These are phyloP conservation scores for Thelonectria blattea DNA, from an alignment of 2,329 filamentous ascomycete genomes.

Conservation along the genomic window DNA sequence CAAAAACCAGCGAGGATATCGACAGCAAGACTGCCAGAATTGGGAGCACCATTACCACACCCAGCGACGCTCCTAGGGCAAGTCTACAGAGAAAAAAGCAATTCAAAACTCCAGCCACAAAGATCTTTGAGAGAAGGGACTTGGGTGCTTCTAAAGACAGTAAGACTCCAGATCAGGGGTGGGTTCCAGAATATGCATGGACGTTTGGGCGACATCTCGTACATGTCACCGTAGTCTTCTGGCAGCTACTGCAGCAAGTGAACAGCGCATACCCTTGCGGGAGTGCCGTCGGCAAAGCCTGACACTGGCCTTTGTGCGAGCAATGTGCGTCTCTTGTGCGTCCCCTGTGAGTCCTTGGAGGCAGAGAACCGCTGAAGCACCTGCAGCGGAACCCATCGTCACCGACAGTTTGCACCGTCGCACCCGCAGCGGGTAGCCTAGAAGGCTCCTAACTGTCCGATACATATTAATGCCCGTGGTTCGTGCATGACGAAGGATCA, in stretches of 20 bases:
- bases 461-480: background rate
- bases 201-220: conserved; percentile 17
- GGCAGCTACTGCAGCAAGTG: conserved; percentile 15
- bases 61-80: background rate
- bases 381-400: background rate
- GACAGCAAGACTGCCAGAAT: conserved; percentile 13
- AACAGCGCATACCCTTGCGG: conserved; percentile 8
- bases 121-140: background rate
- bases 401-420: conserved; percentile 1
- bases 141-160: conserved; percentile 18
- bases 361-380: background rate
- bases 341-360: background rate
- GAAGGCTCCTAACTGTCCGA: background rate
- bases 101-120: background rate
- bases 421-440: background rate
- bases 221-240: background rate
- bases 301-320: background rate
- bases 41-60: conserved; percentile 12
- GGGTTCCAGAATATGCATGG: conserved; percentile 21
- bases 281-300: conserved; percentile 1
- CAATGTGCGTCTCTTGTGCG: background rate
- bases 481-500: conserved; percentile 17
- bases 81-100: background rate
- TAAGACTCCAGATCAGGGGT: conserved; percentile 5
- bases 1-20: background rate